Conservation (phyloP, 768 basidiomycete species). For the Leucosporidium creatinivorum region DNA sequence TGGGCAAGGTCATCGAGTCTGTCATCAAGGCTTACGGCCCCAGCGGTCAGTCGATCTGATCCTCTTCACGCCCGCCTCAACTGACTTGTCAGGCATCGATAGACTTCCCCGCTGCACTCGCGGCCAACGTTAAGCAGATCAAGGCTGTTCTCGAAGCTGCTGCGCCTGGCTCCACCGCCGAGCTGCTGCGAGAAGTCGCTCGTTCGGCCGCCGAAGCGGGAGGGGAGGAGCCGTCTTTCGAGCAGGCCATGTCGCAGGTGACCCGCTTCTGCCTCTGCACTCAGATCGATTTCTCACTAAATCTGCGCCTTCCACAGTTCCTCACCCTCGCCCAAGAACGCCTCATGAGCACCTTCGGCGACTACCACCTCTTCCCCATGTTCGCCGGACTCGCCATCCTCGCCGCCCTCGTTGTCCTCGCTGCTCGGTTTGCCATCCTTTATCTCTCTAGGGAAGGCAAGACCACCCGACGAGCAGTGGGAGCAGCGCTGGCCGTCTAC, state of each 20-base stretch:
- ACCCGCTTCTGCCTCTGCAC: too few relatives aligned
- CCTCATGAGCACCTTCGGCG: conserved; percentile 83
- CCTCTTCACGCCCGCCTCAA: neutral
- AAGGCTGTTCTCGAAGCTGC: conserved; percentile 60
- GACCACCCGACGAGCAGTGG: neutral
- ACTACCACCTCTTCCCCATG: conserved; percentile 74
- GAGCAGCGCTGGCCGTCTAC: neutral
- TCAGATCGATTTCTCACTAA: too few relatives aligned
- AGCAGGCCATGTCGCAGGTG: neutral
- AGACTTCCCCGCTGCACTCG: conserved; percentile 48
- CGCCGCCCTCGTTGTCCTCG: neutral
- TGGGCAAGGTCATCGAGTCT: conserved; percentile 78
- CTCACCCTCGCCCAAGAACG: conserved; percentile 56
- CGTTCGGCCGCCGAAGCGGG: neutral
- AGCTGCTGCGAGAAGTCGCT: conserved; percentile 43
- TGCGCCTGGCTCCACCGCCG: conserved; percentile 60
- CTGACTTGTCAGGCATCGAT: neutral
- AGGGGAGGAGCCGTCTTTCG: neutral
- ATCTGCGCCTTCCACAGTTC: conserved; percentile 46
- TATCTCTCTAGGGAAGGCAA: neutral
- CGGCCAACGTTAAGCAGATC: conserved; percentile 66
- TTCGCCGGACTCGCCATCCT: conserved; percentile 60
- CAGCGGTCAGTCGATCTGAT: neutral
- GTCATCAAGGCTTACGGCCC: conserved; percentile 77
- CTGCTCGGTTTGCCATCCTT: neutral